phyloP scores from a whole-genome alignment of 2,329 filamentous ascomycete genomes.

The Torrubiella hemipterigena region DNA sequence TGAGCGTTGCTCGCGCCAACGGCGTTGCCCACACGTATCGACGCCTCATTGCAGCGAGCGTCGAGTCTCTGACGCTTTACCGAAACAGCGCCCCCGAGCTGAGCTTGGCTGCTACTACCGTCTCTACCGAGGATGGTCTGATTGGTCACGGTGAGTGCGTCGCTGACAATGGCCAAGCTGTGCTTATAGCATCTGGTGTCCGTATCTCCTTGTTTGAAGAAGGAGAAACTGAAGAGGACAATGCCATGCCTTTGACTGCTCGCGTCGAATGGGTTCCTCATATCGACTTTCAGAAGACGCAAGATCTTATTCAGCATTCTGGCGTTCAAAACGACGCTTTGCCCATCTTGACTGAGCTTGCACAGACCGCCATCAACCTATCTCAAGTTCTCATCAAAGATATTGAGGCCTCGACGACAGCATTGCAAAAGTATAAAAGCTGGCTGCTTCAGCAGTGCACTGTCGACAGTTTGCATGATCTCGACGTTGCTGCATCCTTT shows the following conservation, averaged over 20 bases:
- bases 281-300: constrained; percentile 16
- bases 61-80: constrained; percentile 12
- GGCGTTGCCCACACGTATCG: constrained; percentile 12
- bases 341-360: too few relatives aligned
- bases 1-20: constrained; percentile 12
- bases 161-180: constrained; percentile 8
- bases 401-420: too few relatives aligned
- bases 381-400: too few relatives aligned
- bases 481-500: too few relatives aligned
- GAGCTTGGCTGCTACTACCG: constrained; percentile 6
- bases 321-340: too few relatives aligned
- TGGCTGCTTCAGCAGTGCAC: too few relatives aligned
- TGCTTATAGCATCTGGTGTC: constrained; percentile 10
- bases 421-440: too few relatives aligned
- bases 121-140: background rate
- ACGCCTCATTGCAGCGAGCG: constrained; percentile 14
- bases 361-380: too few relatives aligned
- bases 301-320: constrained; percentile 13
- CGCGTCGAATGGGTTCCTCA: constrained; percentile 18
- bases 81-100: constrained; percentile 8
- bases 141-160: constrained; percentile 9
- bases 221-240: constrained; percentile 7
- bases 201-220: constrained; percentile 13
- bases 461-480: too few relatives aligned
- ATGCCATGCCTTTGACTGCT: constrained; percentile 15